Percentiles rank a stretch among this genome's conserved stretches.
Conservation (phyloP, 371 early-diverging fungal genomes). For the Mucor racemosus region DNA sequence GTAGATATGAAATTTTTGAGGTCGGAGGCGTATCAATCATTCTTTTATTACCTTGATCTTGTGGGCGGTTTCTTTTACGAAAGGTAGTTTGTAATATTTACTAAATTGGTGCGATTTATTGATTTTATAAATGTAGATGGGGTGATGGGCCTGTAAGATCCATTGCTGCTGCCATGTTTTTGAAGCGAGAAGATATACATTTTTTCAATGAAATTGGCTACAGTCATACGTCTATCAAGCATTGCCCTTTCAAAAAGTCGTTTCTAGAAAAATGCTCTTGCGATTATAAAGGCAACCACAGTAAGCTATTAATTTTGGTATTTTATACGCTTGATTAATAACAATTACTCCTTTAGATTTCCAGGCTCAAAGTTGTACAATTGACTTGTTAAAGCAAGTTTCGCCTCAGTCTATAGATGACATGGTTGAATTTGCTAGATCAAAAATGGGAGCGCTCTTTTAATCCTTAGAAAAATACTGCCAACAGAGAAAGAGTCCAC, state of each 20-base stretch:
- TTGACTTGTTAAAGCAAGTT: constrained; percentile 23
- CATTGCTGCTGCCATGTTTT: constrained; percentile 85
- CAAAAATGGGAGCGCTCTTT: not conserved
- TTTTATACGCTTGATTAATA: not conserved
- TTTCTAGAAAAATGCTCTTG: constrained; percentile 39
- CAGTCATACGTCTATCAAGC: constrained; percentile 54
- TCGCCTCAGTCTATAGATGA: constrained; percentile 20
- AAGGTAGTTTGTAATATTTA: constrained; percentile 42
- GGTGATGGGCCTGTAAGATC: constrained; percentile 64
- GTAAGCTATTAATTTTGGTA: constrained; percentile 18
- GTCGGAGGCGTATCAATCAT: constrained; percentile 72
- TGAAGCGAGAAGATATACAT: constrained; percentile 78
- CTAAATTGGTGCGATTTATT: not conserved
- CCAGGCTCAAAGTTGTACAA: constrained; percentile 31
- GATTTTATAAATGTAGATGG: constrained; percentile 64
- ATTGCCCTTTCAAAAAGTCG: constrained; percentile 39
- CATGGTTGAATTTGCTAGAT: constrained; percentile 25
- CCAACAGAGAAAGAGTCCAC: not conserved
- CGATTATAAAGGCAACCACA: constrained; percentile 26
- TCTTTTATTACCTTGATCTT: constrained; percentile 82
- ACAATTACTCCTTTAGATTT: constrained; percentile 22
- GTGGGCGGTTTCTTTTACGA: constrained; percentile 95
- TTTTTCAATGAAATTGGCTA: constrained; percentile 90
- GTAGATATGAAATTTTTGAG: constrained; percentile 76
- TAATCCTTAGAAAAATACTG: not conserved